Conservation (phyloP, 495 filamentous ascomycete genomes). For the Xylaria sp. region DNA sequence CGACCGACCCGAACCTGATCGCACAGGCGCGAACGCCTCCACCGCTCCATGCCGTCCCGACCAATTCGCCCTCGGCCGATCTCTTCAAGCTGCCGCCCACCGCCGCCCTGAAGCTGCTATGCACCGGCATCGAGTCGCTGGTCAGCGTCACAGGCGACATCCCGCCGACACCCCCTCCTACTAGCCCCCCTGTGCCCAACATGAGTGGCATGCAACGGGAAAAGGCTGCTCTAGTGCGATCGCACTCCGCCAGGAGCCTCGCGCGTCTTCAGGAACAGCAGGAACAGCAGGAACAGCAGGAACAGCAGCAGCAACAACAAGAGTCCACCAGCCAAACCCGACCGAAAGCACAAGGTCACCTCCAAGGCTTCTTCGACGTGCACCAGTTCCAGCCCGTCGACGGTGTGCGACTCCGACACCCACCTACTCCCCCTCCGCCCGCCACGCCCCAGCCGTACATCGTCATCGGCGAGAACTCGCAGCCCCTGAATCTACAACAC, state of each 20-base stretch:
- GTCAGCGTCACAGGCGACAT: constrained; percentile 74
- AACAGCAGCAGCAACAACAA: constrained; percentile 31
- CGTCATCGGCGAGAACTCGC: constrained; percentile 65
- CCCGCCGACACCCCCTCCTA: constrained; percentile 73
- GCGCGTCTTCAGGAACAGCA: constrained; percentile 40
- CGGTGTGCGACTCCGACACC: constrained; percentile 51
- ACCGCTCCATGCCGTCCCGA: constrained; percentile 38
- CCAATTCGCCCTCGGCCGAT: constrained; percentile 50
- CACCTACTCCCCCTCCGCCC: constrained; percentile 34
- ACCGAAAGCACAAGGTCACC: constrained; percentile 10
- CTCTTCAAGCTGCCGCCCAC: constrained; percentile 76
- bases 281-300: constrained; percentile 32
- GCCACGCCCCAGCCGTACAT: constrained; percentile 53
- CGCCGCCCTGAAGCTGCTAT: constrained; percentile 81
- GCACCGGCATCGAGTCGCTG: constrained; percentile 73
- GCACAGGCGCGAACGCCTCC: constrained; percentile 43
- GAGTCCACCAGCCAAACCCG: constrained; percentile 26
- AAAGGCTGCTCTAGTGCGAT: constrained; percentile 62
- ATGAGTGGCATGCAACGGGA: constrained; percentile 64
- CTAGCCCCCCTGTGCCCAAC: constrained; percentile 65
- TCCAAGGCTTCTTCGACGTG: constrained; percentile 7
- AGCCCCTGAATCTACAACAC: constrained; percentile 72
- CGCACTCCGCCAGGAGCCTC: constrained; percentile 57
- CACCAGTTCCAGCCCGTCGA: constrained; percentile 44
- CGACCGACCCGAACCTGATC: constrained; percentile 53